Base-by-base conservation (phyloP, 306 rosid genomes). In the Pyrus bretschneideri region DNA sequence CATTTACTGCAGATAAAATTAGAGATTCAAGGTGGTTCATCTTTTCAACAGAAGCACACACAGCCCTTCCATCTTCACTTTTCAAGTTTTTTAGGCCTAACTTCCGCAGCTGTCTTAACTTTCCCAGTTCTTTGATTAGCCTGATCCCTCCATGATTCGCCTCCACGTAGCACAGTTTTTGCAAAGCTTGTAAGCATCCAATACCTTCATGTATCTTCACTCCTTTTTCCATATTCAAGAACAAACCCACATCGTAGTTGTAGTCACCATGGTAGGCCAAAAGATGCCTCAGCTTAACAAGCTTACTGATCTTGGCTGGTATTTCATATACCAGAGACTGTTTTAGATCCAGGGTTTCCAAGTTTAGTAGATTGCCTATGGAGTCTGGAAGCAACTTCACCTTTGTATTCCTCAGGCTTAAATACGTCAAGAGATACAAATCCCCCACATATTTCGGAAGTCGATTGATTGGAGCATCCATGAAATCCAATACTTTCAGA, bases 11-110 rank as follows among this genome's bases (percentile, higher is more conserved):
- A 62, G 13, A 1, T 25, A 82, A 45, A n/a, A 42, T 17, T 2
- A 82, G 78, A 59, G 77, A 74, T 67, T 80, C 79, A 82, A 82
- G 89, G 25, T 29, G 45, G 0, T 18, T 27, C 84, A 82, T 77
- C 71, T 74, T 74, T 65, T 54, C 71, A 22, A 85, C 58, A 33
- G 70, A n/a, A 29, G 46, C 61, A 21, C 79, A 49, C 7, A 82
- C 8, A 11, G 79, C 72, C 22, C 30, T 61, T 31, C 78, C 86
- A 63, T 80, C 15, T 65, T 67, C 77, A 51, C 19, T 0, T 52
- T 49, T 64, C 70, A 71, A 27, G 0, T 21, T 2, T 21, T 2
- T 4, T 9, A 55, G 15, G 2, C 61, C 74, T 6, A 69, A 40
- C 23, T 15, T 63, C 45, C 67, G 38, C 4, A 78, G 52, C 30